phyloP scores from a whole-genome alignment of 2,329 filamentous ascomycete genomes.

The Ilyonectria robusta region DNA sequence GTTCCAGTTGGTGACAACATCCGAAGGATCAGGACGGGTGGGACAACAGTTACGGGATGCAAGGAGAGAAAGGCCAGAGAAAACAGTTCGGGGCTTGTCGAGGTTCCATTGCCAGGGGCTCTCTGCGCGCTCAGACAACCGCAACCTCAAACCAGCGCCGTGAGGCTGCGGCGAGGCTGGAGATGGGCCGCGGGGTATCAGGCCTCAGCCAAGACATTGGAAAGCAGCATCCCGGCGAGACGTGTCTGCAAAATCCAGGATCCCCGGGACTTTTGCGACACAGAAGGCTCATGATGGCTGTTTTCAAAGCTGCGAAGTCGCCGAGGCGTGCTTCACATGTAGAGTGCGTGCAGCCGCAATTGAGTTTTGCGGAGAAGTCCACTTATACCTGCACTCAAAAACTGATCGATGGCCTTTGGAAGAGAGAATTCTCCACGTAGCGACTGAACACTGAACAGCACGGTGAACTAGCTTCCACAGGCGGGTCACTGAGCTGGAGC shows the following conservation, averaged over 20 bases:
- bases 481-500: background rate
- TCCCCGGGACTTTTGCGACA: conserved; percentile 26
- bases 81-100: conserved; percentile 30
- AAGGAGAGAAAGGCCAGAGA: conserved; percentile 32
- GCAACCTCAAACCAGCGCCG: conserved; percentile 4
- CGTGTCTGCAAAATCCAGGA: conserved; percentile 10
- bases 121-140: conserved; percentile 24
- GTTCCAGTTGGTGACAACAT: conserved; percentile 26
- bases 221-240: conserved; percentile 19
- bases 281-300: conserved; percentile 24
- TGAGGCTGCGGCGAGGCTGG: conserved; percentile 18
- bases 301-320: conserved; percentile 18
- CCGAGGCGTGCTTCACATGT: conserved; percentile 34
- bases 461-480: background rate
- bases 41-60: conserved; percentile 45
- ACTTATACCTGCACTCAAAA: conserved; percentile 38
- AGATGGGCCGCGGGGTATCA: conserved; percentile 16
- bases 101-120: conserved; percentile 35
- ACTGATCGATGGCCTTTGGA: conserved; percentile 16
- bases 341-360: conserved; percentile 43
- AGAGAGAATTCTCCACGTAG: conserved; percentile 22
- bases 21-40: conserved; percentile 28
- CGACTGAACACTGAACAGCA: background rate
- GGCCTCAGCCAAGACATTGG: conserved; percentile 19
- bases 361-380: conserved; percentile 38